phyloP scores from a whole-genome alignment of 257 asterid species.

The Eucommia ulmoides region DNA sequence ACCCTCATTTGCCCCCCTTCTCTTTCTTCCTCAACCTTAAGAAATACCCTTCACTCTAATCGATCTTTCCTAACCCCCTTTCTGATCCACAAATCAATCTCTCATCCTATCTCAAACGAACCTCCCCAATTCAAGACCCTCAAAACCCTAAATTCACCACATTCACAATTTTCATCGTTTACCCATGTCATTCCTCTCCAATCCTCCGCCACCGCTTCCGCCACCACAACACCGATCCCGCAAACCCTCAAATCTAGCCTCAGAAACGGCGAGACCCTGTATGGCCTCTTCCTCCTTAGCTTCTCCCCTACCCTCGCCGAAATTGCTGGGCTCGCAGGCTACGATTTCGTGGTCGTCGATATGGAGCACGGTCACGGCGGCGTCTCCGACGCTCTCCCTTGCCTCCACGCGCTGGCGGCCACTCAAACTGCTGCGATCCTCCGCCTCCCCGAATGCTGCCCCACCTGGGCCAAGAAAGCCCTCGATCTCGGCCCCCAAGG shows the following conservation, averaged over 20 bases:
- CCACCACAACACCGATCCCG: conserved; percentile 6
- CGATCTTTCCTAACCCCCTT: too few species aligned
- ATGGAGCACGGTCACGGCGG: conserved; percentile 93
- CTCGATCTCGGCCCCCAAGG: conserved; percentile 90
- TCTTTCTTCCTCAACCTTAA: too few species aligned
- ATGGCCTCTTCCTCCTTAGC: conserved; percentile 69
- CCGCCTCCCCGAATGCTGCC: conserved; percentile 64
- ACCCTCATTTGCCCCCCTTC: too few species aligned
- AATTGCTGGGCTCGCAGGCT: conserved; percentile 68
- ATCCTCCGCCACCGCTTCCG: conserved; percentile 11
- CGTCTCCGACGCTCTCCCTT: conserved; percentile 52
- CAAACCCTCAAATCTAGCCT: conserved; percentile 56
- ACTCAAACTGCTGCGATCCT: conserved; percentile 56
- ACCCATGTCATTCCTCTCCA: conserved; percentile 4
- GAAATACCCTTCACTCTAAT: too few species aligned
- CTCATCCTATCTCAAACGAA: too few species aligned
- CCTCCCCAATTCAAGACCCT: too few species aligned
- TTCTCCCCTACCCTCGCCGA: conserved; percentile 74
- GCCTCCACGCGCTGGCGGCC: conserved; percentile 67
- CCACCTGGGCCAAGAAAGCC: conserved; percentile 73
- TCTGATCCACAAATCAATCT: too few species aligned
- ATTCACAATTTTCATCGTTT: too few species aligned
- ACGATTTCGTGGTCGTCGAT: conserved; percentile 73
- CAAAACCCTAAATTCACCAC: too few species aligned
- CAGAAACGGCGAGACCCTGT: conserved; percentile 54